Percentiles rank a stretch among this genome's conserved stretches.
These are phyloP conservation scores for Pseudocercospora vitis DNA, from an alignment of 2,329 filamentous ascomycete genomes.

Conservation along the genomic window DNA sequence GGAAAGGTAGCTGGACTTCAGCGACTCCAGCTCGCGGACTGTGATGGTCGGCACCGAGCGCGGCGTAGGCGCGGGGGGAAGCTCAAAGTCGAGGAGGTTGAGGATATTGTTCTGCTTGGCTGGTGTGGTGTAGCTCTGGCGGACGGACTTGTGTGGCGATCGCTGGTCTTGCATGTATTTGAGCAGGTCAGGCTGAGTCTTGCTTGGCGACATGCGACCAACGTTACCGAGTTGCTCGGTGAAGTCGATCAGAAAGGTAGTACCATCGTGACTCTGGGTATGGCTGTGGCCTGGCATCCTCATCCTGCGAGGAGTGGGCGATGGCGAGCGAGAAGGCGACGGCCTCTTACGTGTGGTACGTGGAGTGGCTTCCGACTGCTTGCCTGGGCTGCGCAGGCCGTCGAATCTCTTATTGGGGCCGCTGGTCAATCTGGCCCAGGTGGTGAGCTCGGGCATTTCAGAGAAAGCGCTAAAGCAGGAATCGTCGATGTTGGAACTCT, in stretches of 20 bases:
- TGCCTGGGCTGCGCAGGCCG: conserved; percentile 27
- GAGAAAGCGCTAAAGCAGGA: conserved; percentile 86
- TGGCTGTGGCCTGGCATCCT: conserved; percentile 41
- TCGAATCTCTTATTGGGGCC: conserved; percentile 43
- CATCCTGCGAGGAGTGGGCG: conserved; percentile 55
- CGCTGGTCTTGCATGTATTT: conserved; percentile 44
- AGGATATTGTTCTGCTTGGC: conserved; percentile 54
- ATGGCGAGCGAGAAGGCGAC: conserved; percentile 46
- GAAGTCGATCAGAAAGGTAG: conserved; percentile 80
- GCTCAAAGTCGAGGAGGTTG: conserved; percentile 83
- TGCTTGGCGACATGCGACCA: conserved; percentile 54
- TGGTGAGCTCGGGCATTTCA: conserved; percentile 82
- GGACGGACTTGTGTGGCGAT: conserved; percentile 43
- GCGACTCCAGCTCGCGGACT: conserved; percentile 83
- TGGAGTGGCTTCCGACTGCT: conserved; percentile 47
- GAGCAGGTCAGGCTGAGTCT: conserved; percentile 52
- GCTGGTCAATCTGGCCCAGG: conserved; percentile 72
- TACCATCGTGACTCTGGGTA: conserved; percentile 58
- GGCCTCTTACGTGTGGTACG: conserved; percentile 49
- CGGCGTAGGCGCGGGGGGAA: conserved; percentile 89
- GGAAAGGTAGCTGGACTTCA: conserved; percentile 87
- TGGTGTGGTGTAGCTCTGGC: conserved; percentile 42
- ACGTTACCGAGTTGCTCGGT: conserved; percentile 71
- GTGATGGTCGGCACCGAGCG: conserved; percentile 88
- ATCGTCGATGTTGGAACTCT: conserved; percentile 54